These are phyloP conservation scores for Dictyostelium purpureum DNA, from an alignment of 78 protist species.

Conservation along the genomic window DNA sequence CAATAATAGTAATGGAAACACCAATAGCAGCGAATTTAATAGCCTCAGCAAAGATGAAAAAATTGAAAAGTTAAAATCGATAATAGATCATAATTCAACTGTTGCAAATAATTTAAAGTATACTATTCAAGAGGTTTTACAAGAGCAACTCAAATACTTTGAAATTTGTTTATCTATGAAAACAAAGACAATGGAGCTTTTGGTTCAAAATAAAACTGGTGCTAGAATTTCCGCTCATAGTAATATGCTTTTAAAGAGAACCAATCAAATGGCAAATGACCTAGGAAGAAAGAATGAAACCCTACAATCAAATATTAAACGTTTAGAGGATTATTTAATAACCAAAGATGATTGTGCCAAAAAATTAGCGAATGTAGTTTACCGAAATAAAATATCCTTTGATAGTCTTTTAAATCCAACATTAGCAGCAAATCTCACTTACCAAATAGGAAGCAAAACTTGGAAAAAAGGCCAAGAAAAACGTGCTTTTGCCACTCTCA, in stretches of 20 bases:
- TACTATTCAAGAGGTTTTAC: not conserved
- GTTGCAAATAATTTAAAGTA: slow-evolving; percentile 21
- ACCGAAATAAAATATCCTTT: slow-evolving; percentile 41
- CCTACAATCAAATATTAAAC: slow-evolving; percentile 17
- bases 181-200: slow-evolving; percentile 14
- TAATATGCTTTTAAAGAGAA: slow-evolving; percentile 42
- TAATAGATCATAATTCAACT: slow-evolving; percentile 27
- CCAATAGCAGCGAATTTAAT: not conserved
- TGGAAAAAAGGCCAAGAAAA: slow-evolving; percentile 79
- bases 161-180: slow-evolving; percentile 12
- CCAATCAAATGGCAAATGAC: slow-evolving; percentile 76
- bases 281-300: slow-evolving; percentile 46
- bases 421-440: slow-evolving; percentile 28
- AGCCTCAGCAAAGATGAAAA: not conserved
- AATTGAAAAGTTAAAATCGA: slow-evolving; percentile 26
- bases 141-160: slow-evolving; percentile 34
- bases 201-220: slow-evolving; percentile 67
- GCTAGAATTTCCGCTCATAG: slow-evolving; percentile 68
- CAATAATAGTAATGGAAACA: not conserved
- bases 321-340: slow-evolving; percentile 56
- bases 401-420: slow-evolving; percentile 64
- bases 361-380: slow-evolving; percentile 65
- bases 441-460: slow-evolving; percentile 47
- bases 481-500: slow-evolving; percentile 38
- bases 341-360: slow-evolving; percentile 77